Base-by-base conservation (phyloP, 2,329 filamentous ascomycete genomes). In the Boeremia lycopersici region DNA sequence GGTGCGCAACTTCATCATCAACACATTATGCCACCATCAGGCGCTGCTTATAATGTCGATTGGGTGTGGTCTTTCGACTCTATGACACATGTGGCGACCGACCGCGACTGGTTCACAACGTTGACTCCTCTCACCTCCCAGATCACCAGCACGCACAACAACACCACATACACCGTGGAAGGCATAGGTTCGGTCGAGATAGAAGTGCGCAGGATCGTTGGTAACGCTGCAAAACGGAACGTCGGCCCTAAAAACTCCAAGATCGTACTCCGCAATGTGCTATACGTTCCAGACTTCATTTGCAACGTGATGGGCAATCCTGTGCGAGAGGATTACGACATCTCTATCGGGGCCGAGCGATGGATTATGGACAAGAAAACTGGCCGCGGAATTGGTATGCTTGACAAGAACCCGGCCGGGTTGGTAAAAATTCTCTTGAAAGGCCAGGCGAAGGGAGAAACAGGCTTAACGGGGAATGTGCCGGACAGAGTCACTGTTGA, bases 351-450 rank as follows among this genome's bases (percentile, higher is more conserved):
- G 9, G 46, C 46, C 17, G 46, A 48, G 17, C 46, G 46, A 3
- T 48, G 46, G 46, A 48, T 48, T 12, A 48, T 48, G 46, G 46
- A 48, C 12, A 48, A 48, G 30, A 48, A 48, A 13, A 48, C 46
- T 2, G 46, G 46, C n/a, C 35, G 46, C 4, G 46, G 46, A 6
- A 40, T 41, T 6, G 46, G 46, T 2, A 48, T 41, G 29, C 29
- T 48, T 2, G 46, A 48, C 29, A 48, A 41, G 36, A 48, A 48
- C n/a, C 36, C 46, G 12, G 46, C 46, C 1, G 46, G 46, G 29
- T 13, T 48, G n/a, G 36, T 41, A 13, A 48, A 48, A 36, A 48
- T 48, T 3, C 19, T 48, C 19, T 28, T 48, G 36, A 48, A 48
- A n/a, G 46, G 46, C 9, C 46, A 48, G 23, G 46, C 46, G 8